A percentile compares a stretch with the other conserved stretches of the same genome.
These are phyloP conservation scores for Saccharomyces mikatae DNA, from an alignment of 805 yeast species.

Conservation along the genomic window DNA sequence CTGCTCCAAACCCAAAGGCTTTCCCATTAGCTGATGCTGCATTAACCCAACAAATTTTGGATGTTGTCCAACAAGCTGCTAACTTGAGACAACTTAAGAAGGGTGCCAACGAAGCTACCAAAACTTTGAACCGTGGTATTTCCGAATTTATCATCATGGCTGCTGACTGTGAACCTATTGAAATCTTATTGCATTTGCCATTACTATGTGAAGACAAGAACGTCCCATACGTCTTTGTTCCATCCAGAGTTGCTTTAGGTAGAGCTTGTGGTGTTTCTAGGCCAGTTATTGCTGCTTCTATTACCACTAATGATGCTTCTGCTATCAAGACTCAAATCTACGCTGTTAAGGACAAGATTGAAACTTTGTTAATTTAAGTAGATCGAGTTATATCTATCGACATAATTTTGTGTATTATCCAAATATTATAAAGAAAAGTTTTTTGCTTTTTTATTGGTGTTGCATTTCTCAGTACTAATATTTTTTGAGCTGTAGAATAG, in stretches of 20 bases:
- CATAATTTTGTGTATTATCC: background rate
- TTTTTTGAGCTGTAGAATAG: background rate
- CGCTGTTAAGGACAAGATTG: constrained; percentile 97
- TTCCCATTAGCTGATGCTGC: constrained; percentile 97
- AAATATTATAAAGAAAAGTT: background rate
- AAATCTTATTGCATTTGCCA: constrained; percentile 94
- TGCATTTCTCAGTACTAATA: background rate
- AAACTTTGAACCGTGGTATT: constrained; percentile 98
- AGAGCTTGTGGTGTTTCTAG: constrained; percentile 99
- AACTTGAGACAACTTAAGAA: constrained; percentile 97
- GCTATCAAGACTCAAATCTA: constrained; percentile 95
- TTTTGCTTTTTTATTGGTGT: background rate
- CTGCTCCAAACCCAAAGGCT: constrained; percentile 94
- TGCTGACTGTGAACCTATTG: constrained; percentile 99
- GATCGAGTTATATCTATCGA: background rate
- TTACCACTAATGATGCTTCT: constrained; percentile 97
- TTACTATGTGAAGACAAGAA: constrained; percentile 98
- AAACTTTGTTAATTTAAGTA: constrained; percentile 79
- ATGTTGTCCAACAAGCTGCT: constrained; percentile 95
- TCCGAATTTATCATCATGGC: constrained; percentile 99
- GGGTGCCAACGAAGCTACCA: constrained; percentile 99
- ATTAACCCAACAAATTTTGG: constrained; percentile 92
- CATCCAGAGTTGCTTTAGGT: constrained; percentile 97
- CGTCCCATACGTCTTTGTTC: constrained; percentile 98
- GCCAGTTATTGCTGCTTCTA: constrained; percentile 97